These are phyloP conservation scores for Plasmodium gallinaceum DNA, from an alignment of 169 alveolate species.

Conservation along the genomic window DNA sequence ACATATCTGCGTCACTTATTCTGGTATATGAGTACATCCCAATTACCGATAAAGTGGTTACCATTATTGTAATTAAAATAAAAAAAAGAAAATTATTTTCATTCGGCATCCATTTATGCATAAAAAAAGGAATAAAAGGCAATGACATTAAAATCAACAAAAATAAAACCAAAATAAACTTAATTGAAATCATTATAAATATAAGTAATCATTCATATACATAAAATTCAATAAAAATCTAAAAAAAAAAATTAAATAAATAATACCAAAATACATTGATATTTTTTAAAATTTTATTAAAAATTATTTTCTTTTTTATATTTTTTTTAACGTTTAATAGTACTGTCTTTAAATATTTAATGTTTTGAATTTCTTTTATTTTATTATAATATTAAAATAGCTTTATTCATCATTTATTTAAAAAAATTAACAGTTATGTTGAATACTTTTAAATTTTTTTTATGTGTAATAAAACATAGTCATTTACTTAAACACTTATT, in stretches of 20 bases:
- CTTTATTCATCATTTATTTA: no score
- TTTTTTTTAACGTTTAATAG: background rate
- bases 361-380: no score
- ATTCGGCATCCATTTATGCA: constrained; percentile 18
- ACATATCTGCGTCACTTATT: constrained; percentile 4
- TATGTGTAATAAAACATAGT: no score
- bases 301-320: background rate
- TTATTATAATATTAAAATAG: no score
- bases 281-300: constrained; percentile 1
- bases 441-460: no score
- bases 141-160: constrained; percentile 24
- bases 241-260: constrained; percentile 20
- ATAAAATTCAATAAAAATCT: background rate
- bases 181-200: constrained; percentile 37
- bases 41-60: constrained; percentile 11
- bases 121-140: constrained; percentile 38
- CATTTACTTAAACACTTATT: no score
- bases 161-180: constrained; percentile 22
- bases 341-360: no score
- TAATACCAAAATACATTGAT: background rate
- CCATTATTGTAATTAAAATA: constrained; percentile 2
- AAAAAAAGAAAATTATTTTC: constrained; percentile 6
- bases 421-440: no score
- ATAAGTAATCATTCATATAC: background rate
- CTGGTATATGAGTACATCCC: constrained; percentile 26